A percentile compares a stretch with the other conserved stretches of the same genome.
phyloP scores from a whole-genome alignment of 139 green algal species.

The Coelastrella sp. region DNA sequence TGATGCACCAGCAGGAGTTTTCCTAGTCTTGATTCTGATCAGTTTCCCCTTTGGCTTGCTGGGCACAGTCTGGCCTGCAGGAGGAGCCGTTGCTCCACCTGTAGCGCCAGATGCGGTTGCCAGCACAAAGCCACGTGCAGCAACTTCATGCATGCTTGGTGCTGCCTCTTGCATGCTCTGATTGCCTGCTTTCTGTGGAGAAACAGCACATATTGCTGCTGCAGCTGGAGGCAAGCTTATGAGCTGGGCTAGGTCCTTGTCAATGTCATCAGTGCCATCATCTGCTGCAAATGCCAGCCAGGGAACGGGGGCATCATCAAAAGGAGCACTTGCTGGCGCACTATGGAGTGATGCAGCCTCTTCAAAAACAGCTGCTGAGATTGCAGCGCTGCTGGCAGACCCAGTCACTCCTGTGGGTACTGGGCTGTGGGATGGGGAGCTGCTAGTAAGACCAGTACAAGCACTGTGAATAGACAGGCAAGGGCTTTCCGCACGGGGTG shows the following conservation, averaged over 20 bases:
- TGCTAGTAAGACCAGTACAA: not conserved
- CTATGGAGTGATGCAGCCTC: not conserved
- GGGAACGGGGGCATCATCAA: not conserved
- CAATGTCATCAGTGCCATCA: slow-evolving; percentile 7
- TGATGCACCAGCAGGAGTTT: not conserved
- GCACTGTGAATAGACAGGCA: slow-evolving; percentile 20
- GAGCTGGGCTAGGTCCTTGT: not conserved
- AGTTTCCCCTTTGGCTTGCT: not conserved
- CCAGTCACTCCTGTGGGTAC: not conserved
- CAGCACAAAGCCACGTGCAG: not conserved
- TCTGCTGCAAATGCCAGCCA: slow-evolving; percentile 30
- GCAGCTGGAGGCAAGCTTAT: not conserved
- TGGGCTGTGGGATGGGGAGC: not conserved
- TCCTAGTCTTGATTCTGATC: not conserved
- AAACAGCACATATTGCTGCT: not conserved
- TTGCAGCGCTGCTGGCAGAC: not conserved
- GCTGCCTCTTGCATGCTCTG: not conserved
- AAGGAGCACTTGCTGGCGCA: slow-evolving; percentile 1
- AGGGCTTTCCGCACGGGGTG: slow-evolving; percentile 2
- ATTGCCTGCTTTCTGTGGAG: not conserved
- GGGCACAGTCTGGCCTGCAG: not conserved
- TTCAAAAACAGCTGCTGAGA: slow-evolving; percentile 13
- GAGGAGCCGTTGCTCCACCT: not conserved
- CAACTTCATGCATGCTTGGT: not conserved
- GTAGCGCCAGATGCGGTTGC: not conserved